Base-by-base conservation (phyloP, 495 filamentous ascomycete species). In the Penicillium atrosanguineum region DNA sequence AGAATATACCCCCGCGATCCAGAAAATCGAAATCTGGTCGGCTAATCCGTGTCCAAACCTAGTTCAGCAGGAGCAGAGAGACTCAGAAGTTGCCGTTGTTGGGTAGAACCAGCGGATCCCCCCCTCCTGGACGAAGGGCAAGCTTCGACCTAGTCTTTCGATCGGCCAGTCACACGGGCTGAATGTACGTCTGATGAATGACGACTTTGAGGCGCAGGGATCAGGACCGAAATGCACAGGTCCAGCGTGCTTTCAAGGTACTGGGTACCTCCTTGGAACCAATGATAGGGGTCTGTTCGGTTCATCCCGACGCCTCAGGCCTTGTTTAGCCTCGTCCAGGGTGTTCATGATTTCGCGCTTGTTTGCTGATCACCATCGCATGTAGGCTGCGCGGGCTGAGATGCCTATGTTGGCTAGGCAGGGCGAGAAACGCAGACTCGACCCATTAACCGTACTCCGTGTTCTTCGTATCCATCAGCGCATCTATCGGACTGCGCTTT, bases 11-110 rank as follows among this genome's bases (percentile, higher is more conserved):
- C 38, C 38, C 38, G 38, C 38, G 38, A 40, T 20, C 38, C 44
- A 50, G 15, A 55, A 45, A 40, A 23, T 5, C 23, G 5, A 48
- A 50, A 12, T 41, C 44, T 29, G 40, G 38, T 45, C 50, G 50
- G 34, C 29, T 45, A 37, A 36, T 31, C 44, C n/a, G 11, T 21
- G 29, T 34, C 18, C 43, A 52, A 46, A 23, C 34, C 41, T 34
- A 38, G 29, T 31, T 53, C 51, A 46, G 43, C 50, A 29, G 16
- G 20, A 26, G 18, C 19, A 25, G 31, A 26, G 48, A 56, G 28
- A 37, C 26, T 55, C 57, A 47, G 52, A 56, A 60, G 52, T 25
- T 56, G 44, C 57, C 53, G 43, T 53, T 47, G 16, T 34, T 55
- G 51, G 50, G n/a, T 39, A 6, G 45, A 21, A 7, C 4, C 18